Evolutionary conservation across 2,329 filamentous ascomycete genomes (phyloP).

Genomic region (Fusarium mangiferae): DNA sequence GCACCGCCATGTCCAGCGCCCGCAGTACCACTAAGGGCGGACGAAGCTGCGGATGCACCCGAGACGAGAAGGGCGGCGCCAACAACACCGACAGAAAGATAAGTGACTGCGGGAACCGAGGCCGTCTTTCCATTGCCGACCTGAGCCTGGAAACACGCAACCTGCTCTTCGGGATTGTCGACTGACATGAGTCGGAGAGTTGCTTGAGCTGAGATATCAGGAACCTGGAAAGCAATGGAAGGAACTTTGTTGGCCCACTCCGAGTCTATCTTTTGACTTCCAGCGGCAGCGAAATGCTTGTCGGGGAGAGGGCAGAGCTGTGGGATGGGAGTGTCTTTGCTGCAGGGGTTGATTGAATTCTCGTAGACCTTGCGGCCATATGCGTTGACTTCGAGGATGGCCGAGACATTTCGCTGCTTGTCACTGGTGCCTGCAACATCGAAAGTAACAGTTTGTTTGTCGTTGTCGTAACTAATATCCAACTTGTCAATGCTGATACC

Average conservation of each 20-base stretch:
- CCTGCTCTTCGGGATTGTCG: slow-evolving; percentile 63
- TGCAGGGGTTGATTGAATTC: slow-evolving; percentile 86
- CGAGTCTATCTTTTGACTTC: slow-evolving; percentile 76
- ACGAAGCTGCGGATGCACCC: slow-evolving; percentile 75
- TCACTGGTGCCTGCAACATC: slow-evolving; percentile 82
- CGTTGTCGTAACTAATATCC: slow-evolving; percentile 82
- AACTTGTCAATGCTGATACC: slow-evolving; percentile 77
- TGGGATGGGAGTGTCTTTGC: slow-evolving; percentile 70
- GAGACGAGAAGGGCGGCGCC: slow-evolving; percentile 82
- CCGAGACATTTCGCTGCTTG: slow-evolving; percentile 82
- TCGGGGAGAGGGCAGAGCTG: slow-evolving; percentile 87
- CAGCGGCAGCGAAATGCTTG: slow-evolving; percentile 78
- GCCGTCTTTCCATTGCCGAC: slow-evolving; percentile 90
- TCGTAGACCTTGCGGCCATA: slow-evolving; percentile 86
- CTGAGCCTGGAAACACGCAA: slow-evolving; percentile 85
- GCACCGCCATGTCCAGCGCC: slow-evolving; percentile 67
- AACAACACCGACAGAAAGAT: slow-evolving; percentile 84
- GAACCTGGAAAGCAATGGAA: slow-evolving; percentile 87
- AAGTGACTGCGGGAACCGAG: slow-evolving; percentile 79
- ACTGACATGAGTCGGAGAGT: slow-evolving; percentile 77
- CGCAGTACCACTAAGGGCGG: slow-evolving; percentile 64
- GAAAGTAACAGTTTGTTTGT: slow-evolving; percentile 78
- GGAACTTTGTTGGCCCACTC: slow-evolving; percentile 81
- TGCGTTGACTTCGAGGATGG: slow-evolving; percentile 78
- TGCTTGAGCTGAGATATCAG: slow-evolving; percentile 88